Conservation (phyloP, 129 eudicot genomes). For the Sambucus nigra region DNA sequence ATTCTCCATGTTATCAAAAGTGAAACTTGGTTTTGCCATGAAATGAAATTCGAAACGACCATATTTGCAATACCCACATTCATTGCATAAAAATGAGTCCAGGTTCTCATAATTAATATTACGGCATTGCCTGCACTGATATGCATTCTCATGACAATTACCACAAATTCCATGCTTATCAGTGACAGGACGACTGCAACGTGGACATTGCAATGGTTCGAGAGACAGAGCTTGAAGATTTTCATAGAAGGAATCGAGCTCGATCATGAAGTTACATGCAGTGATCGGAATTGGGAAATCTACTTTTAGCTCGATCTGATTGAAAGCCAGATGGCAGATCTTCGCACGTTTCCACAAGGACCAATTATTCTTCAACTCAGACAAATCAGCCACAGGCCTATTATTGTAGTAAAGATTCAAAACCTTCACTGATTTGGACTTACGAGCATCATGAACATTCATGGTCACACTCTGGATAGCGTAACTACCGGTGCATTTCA, state of each 20-base stretch:
- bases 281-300: constrained; percentile 97
- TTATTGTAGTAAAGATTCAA: constrained; percentile 92
- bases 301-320: constrained; percentile 92
- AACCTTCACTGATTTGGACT: constrained; percentile 95
- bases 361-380: constrained; percentile 96
- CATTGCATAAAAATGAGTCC: constrained; percentile 94
- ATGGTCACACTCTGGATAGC: constrained; percentile 93
- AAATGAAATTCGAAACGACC: constrained; percentile 98
- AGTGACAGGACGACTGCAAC: constrained; percentile 98
- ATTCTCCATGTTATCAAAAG: constrained; percentile 97
- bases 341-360: constrained; percentile 98
- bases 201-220: constrained; percentile 96
- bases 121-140: constrained; percentile 99
- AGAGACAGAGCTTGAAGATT: constrained; percentile 97
- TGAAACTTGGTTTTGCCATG: constrained; percentile 96
- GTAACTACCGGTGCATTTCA: constrained; percentile 98
- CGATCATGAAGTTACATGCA: constrained; percentile 98
- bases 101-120: constrained; percentile 91
- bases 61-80: constrained; percentile 96
- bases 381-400: constrained; percentile 93
- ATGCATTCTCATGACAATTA: constrained; percentile 97
- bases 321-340: constrained; percentile 85
- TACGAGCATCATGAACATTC: constrained; percentile 99
- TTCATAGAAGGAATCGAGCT: constrained; percentile 94
- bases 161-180: constrained; percentile 94